Conservation (phyloP, 306 rosid species). For the Hippophae tibetana region DNA sequence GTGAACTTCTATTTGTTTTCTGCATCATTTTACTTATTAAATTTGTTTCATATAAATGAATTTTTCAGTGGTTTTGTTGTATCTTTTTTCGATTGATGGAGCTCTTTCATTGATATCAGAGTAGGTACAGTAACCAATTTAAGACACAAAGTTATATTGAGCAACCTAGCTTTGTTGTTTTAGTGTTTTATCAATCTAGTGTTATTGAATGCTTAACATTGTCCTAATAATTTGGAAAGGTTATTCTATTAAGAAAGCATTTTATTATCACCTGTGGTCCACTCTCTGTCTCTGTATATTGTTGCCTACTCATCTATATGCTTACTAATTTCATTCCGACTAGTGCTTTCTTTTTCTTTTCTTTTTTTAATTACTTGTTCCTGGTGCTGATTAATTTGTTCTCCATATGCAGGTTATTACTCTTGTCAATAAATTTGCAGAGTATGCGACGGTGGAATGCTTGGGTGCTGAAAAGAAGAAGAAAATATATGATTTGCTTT, state of each 20-base stretch:
- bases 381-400: slow-evolving; percentile 2
- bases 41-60: neutral
- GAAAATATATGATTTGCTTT: slow-evolving; percentile 54
- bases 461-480: slow-evolving; percentile 51
- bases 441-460: slow-evolving; percentile 52
- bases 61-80: too few relatives aligned
- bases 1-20: slow-evolving; percentile 3
- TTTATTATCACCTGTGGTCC: too few relatives aligned
- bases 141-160: too few relatives aligned
- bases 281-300: too few relatives aligned
- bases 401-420: slow-evolving; percentile 54
- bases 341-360: neutral
- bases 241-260: too few relatives aligned
- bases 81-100: neutral
- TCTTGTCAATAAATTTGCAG: slow-evolving; percentile 44
- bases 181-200: too few relatives aligned
- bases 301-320: neutral
- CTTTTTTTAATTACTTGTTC: neutral
- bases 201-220: too few relatives aligned
- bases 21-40: neutral
- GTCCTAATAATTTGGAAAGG: too few relatives aligned
- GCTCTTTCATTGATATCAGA: neutral
- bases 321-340: neutral
- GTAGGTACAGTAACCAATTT: too few relatives aligned
- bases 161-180: too few relatives aligned